Evolutionary conservation across 495 filamentous ascomycete species (phyloP).

Genomic region (Tuber umbilicatum): DNA sequence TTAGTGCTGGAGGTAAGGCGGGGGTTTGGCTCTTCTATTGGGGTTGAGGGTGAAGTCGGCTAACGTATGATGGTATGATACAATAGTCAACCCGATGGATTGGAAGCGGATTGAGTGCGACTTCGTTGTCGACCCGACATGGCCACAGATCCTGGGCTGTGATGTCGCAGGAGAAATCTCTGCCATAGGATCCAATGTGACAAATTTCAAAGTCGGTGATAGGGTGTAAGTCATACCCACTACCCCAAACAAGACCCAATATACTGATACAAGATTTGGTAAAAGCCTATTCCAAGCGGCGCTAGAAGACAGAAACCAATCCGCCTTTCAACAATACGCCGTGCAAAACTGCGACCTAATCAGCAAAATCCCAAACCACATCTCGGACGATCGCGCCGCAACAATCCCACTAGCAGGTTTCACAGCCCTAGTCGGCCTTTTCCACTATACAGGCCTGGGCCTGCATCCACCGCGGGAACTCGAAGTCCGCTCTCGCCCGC

Average conservation of each 20-base stretch:
- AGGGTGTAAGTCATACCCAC: conserved; percentile 5
- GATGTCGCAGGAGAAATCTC: not conserved
- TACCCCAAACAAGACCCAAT: not conserved
- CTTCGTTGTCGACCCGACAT: not conserved
- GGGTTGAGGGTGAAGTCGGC: not conserved
- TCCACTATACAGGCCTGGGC: conserved; percentile 1
- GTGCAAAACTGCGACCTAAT: conserved; percentile 1
- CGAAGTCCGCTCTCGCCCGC: not conserved
- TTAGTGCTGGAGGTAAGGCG: conserved; percentile 9
- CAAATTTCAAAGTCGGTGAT: not conserved
- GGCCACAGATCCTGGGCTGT: conserved; percentile 1
- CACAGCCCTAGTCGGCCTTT: conserved; percentile 6
- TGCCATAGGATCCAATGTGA: not conserved
- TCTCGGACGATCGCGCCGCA: not conserved
- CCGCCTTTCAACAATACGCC: conserved; percentile 8
- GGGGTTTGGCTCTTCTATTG: not conserved
- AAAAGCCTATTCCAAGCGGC: conserved; percentile 5
- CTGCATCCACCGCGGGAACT: conserved; percentile 1
- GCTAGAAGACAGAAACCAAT: not conserved
- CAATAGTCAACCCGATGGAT: conserved; percentile 3
- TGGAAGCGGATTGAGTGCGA: not conserved
- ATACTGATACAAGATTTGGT: not conserved
- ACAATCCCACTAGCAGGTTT: not conserved
- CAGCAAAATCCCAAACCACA: not conserved
- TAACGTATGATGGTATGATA: not conserved